Evolutionary conservation across 2,329 filamentous ascomycete genomes (phyloP).

Genomic region (Venturia carpophila): DNA sequence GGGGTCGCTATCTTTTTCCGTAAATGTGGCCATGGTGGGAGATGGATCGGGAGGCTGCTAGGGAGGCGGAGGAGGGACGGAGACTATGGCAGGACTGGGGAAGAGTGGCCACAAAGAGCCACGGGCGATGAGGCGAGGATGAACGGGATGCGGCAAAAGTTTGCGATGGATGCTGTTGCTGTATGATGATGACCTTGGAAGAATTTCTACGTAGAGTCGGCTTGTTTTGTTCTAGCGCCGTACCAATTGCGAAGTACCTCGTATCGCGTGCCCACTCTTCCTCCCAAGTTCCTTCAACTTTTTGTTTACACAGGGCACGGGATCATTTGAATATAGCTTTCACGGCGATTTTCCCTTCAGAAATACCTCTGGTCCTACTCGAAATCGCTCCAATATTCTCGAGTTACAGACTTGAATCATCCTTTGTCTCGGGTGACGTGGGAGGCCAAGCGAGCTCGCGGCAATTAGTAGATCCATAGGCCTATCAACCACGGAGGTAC

Average conservation of each 20-base stretch:
- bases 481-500: constrained; percentile 10
- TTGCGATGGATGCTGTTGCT: constrained; percentile 2
- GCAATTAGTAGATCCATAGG: neutral
- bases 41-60: neutral
- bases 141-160: neutral
- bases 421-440: neutral
- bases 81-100: neutral
- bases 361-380: neutral
- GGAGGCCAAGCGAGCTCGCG: neutral
- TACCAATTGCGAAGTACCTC: neutral
- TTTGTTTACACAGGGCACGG: too few relatives aligned
- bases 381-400: neutral
- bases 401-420: neutral
- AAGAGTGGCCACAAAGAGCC: neutral
- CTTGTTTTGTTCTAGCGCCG: neutral
- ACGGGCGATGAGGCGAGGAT: neutral
- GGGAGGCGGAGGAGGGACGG: neutral
- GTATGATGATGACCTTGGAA: neutral
- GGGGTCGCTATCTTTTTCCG: constrained; percentile 11
- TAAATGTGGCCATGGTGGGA: constrained; percentile 17
- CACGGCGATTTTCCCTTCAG: neutral
- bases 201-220: neutral
- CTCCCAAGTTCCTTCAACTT: too few relatives aligned
- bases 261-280: too few relatives aligned
- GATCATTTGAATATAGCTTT: too few relatives aligned